These are phyloP conservation scores for Colletotrichum brevisporum DNA, from an alignment of 2,329 filamentous ascomycete genomes.

Conservation along the genomic window DNA sequence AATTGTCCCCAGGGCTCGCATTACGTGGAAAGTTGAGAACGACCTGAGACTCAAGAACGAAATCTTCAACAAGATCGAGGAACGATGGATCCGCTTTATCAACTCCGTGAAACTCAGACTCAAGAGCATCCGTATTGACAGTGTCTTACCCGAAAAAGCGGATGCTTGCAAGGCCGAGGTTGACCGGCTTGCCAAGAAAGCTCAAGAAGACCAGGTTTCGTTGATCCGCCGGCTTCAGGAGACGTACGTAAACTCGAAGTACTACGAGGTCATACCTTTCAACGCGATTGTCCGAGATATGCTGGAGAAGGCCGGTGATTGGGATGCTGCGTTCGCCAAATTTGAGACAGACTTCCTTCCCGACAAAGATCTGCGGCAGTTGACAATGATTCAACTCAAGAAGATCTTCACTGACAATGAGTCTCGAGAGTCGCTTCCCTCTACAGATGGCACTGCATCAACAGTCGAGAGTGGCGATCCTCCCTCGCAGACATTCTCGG, in stretches of 20 bases:
- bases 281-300: slow-evolving; percentile 91
- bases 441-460: slow-evolving; percentile 76
- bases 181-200: slow-evolving; percentile 81
- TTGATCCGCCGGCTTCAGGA: slow-evolving; percentile 86
- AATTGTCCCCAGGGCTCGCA: slow-evolving; percentile 87
- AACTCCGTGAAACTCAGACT: slow-evolving; percentile 86
- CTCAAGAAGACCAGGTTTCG: slow-evolving; percentile 84
- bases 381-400: slow-evolving; percentile 92
- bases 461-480: slow-evolving; percentile 65
- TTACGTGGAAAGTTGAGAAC: slow-evolving; percentile 98
- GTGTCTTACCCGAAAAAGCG: slow-evolving; percentile 87
- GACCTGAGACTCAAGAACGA: slow-evolving; percentile 95
- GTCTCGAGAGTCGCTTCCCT: slow-evolving; percentile 80
- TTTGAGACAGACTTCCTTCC: slow-evolving; percentile 96
- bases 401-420: slow-evolving; percentile 96
- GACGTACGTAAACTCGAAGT: slow-evolving; percentile 92
- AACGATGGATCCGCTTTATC: slow-evolving; percentile 89
- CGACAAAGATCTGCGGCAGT: slow-evolving; percentile 93
- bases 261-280: slow-evolving; percentile 96
- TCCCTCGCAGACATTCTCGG: slow-evolving; percentile 60
- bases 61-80: slow-evolving; percentile 84
- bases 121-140: slow-evolving; percentile 91
- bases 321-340: slow-evolving; percentile 90
- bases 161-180: slow-evolving; percentile 87
- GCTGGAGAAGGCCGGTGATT: slow-evolving; percentile 92